Evolutionary conservation across 208 protist species (phyloP).

Genomic region (Trypanosoma brucei): DNA sequence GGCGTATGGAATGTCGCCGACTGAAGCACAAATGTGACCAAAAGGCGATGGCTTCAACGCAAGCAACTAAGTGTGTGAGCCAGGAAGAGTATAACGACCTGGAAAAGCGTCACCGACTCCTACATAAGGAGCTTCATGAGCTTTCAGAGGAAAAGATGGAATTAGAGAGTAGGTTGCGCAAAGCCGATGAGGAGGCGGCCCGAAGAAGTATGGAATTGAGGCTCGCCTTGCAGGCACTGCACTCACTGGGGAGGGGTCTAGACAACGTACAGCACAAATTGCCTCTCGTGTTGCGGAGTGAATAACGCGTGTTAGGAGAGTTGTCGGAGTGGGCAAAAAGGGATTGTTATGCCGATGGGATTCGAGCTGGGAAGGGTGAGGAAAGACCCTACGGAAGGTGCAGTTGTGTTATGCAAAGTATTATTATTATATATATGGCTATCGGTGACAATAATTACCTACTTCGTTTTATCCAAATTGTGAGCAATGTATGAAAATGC

Average conservation of each 20-base stretch:
- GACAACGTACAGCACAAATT: conserved; percentile 39
- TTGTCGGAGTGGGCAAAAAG: too few species aligned
- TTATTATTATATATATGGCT: too few species aligned
- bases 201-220: conserved; percentile 29
- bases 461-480: too few species aligned
- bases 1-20: conserved; percentile 15
- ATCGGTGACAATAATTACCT: too few species aligned
- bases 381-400: too few species aligned
- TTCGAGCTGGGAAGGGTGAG: too few species aligned
- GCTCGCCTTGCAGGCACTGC: conserved; percentile 34
- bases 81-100: conserved; percentile 17
- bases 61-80: conserved; percentile 7
- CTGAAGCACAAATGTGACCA: conserved; percentile 9
- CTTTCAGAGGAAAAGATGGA: conserved; percentile 15
- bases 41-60: background rate
- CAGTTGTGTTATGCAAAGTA: too few species aligned
- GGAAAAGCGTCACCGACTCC: conserved; percentile 13
- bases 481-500: too few species aligned
- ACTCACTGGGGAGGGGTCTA: conserved; percentile 50
- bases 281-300: conserved; percentile 25
- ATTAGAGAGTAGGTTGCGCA: conserved; percentile 1
- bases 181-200: conserved; percentile 1
- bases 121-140: conserved; percentile 21
- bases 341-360: too few species aligned
- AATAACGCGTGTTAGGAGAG: background rate